A percentile compares a stretch with the other conserved stretches of the same genome.
Conservation (phyloP, 139 green algal genomes). For the Ulvella scutata region DNA sequence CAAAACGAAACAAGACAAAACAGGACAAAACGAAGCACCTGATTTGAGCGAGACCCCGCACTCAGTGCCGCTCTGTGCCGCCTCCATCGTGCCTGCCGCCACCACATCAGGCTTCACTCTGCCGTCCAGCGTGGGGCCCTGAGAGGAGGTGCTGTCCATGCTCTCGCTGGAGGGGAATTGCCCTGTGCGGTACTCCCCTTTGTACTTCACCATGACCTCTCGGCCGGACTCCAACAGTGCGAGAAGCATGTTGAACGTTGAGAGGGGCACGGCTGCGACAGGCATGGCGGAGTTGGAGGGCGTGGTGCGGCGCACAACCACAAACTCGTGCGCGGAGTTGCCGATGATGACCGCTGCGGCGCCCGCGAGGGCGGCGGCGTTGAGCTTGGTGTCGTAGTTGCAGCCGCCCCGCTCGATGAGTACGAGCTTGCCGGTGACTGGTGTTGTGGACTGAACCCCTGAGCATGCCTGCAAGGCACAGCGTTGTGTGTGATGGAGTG, state of each 20-base stretch:
- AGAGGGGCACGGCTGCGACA: conserved; percentile 14
- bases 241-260: neutral
- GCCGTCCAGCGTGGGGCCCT: conserved; percentile 57
- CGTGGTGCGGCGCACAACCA: neutral
- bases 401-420: conserved; percentile 47
- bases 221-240: neutral
- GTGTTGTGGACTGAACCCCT: neutral
- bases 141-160: conserved; percentile 38
- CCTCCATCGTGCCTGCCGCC: conserved; percentile 4
- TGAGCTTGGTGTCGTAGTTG: conserved; percentile 43
- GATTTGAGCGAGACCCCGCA: neutral
- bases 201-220: neutral
- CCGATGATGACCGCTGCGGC: conserved; percentile 47
- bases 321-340: conserved; percentile 34
- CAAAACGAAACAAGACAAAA: no score
- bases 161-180: conserved; percentile 30
- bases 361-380: conserved; percentile 32
- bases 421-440: conserved; percentile 26
- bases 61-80: neutral
- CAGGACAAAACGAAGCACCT: no score
- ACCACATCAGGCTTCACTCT: conserved; percentile 78
- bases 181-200: conserved; percentile 6
- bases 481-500: no score
- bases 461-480: neutral
- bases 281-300: conserved; percentile 20